A percentile compares a stretch with the other conserved stretches of the same genome.
Evolutionary conservation across 768 basidiomycete genomes (phyloP).

Genomic region (Rhizopogon roseolus): DNA sequence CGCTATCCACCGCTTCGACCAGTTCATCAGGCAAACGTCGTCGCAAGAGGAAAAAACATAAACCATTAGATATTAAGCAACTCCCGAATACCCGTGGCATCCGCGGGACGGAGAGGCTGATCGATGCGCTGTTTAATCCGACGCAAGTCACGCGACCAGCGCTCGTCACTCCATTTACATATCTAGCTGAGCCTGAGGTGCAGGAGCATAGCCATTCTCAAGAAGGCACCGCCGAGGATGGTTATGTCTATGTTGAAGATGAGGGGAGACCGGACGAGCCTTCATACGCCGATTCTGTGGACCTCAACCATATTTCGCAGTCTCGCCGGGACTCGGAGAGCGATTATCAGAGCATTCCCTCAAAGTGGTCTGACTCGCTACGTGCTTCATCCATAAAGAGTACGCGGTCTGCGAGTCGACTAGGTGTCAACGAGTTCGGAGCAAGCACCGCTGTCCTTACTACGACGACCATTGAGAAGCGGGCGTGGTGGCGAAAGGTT

Average conservation of each 20-base stretch:
- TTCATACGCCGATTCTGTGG: constrained; percentile 18
- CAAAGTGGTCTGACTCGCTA: constrained; percentile 12
- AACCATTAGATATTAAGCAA: constrained; percentile 25
- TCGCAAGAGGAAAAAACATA: constrained; percentile 16
- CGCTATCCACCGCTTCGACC: constrained; percentile 19
- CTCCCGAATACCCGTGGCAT: constrained; percentile 55
- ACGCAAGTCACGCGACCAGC: constrained; percentile 33
- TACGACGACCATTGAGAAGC: constrained; percentile 10
- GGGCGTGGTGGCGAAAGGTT: constrained; percentile 29
- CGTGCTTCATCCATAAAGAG: constrained; percentile 14
- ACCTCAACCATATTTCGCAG: not conserved
- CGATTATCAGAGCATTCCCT: constrained; percentile 26
- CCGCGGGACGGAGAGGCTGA: constrained; percentile 65
- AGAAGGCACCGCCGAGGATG: not conserved
- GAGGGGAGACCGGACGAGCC: constrained; percentile 9
- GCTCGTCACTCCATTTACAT: constrained; percentile 31
- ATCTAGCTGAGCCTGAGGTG: constrained; percentile 23
- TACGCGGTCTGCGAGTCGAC: constrained; percentile 10
- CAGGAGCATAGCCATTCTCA: not conserved
- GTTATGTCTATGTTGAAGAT: not conserved
- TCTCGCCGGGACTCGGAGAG: constrained; percentile 11
- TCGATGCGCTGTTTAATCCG: constrained; percentile 80
- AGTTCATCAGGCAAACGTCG: constrained; percentile 8
- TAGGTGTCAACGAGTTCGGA: not conserved
- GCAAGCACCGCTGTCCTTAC: not conserved